phyloP scores from a whole-genome alignment of 1,139 yeast species.

The Geotrichum citri-aurantii region DNA sequence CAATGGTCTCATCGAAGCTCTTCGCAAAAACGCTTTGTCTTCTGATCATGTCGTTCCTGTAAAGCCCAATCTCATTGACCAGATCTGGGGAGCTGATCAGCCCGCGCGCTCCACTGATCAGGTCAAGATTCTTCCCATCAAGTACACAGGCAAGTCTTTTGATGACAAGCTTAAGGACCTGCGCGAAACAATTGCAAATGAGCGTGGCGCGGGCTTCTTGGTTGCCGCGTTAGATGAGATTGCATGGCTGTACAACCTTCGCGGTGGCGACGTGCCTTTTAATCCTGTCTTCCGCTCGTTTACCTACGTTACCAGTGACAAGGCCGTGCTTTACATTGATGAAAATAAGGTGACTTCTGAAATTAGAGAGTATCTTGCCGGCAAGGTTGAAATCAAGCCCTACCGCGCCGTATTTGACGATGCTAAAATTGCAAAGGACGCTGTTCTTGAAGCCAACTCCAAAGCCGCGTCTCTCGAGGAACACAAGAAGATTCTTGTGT shows the following conservation, averaged over 20 bases:
- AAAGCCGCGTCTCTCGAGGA: conserved; percentile 14
- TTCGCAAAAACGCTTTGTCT: conserved; percentile 32
- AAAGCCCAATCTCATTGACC: conserved; percentile 64
- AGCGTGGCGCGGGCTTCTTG: conserved; percentile 45
- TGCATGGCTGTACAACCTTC: conserved; percentile 85
- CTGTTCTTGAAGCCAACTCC: conserved; percentile 31
- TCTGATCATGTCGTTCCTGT: conserved; percentile 59
- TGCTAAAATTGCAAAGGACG: conserved; percentile 31
- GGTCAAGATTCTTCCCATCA: conserved; percentile 30
- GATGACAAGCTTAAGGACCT: conserved; percentile 44
- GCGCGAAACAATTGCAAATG: conserved; percentile 40
- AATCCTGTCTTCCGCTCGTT: conserved; percentile 91
- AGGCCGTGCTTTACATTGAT: conserved; percentile 58
- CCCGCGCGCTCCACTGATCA: conserved; percentile 36
- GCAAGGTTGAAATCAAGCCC: conserved; percentile 32
- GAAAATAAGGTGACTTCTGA: conserved; percentile 56
- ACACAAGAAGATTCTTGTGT: conserved; percentile 46
- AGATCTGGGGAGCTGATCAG: conserved; percentile 57
- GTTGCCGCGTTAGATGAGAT: conserved; percentile 80
- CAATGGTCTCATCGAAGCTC: conserved; percentile 34
- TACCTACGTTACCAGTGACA: conserved; percentile 57
- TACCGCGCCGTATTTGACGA: conserved; percentile 36
- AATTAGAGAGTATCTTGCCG: conserved; percentile 30
- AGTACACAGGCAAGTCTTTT: conserved; percentile 42
- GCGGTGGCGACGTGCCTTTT: conserved; percentile 80